Conservation (phyloP, 73 alveolate species). For the Paramecium octaurelia region DNA sequence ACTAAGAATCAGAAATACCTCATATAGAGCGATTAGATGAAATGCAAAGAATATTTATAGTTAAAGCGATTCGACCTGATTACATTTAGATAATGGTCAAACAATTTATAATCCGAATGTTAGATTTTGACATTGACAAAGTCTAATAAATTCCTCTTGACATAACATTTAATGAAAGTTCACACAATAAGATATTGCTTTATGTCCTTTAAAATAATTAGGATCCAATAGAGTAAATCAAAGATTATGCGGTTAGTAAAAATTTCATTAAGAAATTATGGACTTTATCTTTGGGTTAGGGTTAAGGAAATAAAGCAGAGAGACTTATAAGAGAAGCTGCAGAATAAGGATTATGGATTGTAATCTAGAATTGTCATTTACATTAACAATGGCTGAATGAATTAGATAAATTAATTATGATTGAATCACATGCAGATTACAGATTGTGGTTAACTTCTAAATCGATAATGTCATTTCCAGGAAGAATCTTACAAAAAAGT, state of each 20-base stretch:
- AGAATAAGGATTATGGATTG: constrained; percentile 94
- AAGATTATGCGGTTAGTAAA: constrained; percentile 89
- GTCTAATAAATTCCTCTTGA: not conserved
- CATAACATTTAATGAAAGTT: not conserved
- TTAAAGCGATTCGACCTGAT: constrained; percentile 17
- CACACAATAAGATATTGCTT: constrained; percentile 73
- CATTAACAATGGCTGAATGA: constrained; percentile 98
- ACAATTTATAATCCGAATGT: not conserved
- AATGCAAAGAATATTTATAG: not conserved
- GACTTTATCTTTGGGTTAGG: constrained; percentile 50
- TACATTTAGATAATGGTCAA: not conserved
- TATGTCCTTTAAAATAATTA: constrained; percentile 98
- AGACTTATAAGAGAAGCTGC: constrained; percentile 50
- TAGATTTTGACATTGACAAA: not conserved
- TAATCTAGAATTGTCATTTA: constrained; percentile 98
- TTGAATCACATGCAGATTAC: constrained; percentile 38
- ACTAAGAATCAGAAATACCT: not conserved
- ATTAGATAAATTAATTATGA: constrained; percentile 78
- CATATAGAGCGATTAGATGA: not conserved
- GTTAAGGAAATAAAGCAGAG: constrained; percentile 60
- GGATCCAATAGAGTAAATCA: constrained; percentile 98
- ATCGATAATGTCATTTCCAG: constrained; percentile 30
- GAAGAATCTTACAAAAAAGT: not conserved
- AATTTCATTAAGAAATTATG: constrained; percentile 16
- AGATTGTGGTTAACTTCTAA: constrained; percentile 59